Evolutionary conservation across 768 basidiomycete genomes (phyloP).

Genomic region (Amanita brunnescens): DNA sequence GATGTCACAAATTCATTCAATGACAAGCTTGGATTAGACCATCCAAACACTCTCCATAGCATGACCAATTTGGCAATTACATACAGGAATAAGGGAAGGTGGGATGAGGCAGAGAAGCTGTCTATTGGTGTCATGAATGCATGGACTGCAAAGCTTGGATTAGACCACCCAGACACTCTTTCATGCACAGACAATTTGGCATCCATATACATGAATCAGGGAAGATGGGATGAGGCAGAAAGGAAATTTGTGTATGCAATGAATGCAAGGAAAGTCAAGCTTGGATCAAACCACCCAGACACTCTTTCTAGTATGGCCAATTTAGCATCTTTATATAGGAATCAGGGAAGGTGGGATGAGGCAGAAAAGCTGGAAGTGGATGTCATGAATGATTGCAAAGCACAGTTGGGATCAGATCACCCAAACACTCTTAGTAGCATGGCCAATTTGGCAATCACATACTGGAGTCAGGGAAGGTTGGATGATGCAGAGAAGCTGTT

Average conservation of each 20-base stretch:
- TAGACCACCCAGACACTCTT: neutral
- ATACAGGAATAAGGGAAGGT: neutral
- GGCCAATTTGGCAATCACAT: neutral
- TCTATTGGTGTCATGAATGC: neutral
- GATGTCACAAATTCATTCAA: neutral
- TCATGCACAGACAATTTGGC: neutral
- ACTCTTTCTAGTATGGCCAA: neutral
- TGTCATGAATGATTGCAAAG: neutral
- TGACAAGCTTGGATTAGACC: neutral
- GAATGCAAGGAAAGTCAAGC: neutral
- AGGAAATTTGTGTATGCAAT: neutral
- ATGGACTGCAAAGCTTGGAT: neutral
- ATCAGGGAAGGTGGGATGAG: neutral
- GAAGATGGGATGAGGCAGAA: neutral
- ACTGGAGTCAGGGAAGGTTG: neutral
- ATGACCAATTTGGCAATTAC: constrained; percentile 1
- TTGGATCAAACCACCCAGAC: neutral
- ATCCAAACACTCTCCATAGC: neutral
- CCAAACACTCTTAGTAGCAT: neutral
- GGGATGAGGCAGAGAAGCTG: neutral
- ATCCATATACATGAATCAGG: neutral
- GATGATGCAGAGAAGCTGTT: neutral
- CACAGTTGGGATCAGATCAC: neutral
- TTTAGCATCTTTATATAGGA: neutral
- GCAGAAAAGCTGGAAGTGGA: neutral